Evolutionary conservation across 257 asterid genomes (phyloP), one percentile per base, ranked within the genome.

Genomic region (Perilla frutescens): DNA sequence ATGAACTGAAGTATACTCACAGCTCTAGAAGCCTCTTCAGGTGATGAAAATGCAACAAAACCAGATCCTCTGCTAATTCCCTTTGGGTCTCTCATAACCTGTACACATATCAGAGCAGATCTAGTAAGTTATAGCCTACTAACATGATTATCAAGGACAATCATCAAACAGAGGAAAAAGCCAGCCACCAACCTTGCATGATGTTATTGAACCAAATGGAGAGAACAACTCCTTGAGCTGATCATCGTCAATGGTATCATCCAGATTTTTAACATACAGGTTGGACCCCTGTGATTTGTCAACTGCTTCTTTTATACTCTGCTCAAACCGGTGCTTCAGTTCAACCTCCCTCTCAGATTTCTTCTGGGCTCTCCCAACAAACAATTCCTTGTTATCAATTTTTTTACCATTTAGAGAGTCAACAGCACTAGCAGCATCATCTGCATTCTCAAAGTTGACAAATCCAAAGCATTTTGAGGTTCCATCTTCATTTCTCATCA

Each of bases 21-120:
- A 47, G 98, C 98, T 87, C 85, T 83, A 51, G 98, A 84, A 68
- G 97, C 92, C 79, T 91, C 97, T 66, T 91, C 96, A 26, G 97
- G 90, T 6, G 93, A 85, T 74, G 96, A 83, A 77, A 89, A 93
- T 37, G 97, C 96, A 78, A 93, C 98, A 89, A 93, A 93, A n/a
- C 96, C 98, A 14, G 96, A 93, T 29, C 98, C 98, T 73, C 89
- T 84, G 89, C 98, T 93, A 61, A 85, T 81, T 51, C 98, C 97
- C 72, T 81, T 90, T 50, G 92, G 94, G 70, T 91, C 98, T 68
- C 88, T 82, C 98, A 93, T 91, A 62, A 93, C 98, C 98, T 93
- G 62, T 62, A 71, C 1, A 71, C 61, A 78, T 7, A 75, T 55
- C 31, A 56, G 67, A 73, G 36, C 15, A 74, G 62, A 51, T 51